Conservation (phyloP, 129 eudicot genomes). For the Flaveria sonorensis region DNA sequence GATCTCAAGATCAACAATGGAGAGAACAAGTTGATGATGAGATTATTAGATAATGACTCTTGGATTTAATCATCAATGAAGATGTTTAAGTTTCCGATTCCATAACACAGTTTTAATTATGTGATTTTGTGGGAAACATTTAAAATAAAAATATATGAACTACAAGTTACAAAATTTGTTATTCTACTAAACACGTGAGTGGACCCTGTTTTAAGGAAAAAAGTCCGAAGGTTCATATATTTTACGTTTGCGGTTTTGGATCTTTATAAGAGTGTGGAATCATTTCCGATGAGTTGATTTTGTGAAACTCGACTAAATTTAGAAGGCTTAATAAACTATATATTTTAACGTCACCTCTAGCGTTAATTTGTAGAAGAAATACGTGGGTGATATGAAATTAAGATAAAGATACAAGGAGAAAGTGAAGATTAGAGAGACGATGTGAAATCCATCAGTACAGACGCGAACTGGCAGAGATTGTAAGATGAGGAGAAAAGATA, state of each 20-base stretch:
- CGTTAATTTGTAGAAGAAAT: no score
- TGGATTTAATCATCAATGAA: neutral
- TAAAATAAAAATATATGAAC: no score
- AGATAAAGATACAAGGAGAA: no score
- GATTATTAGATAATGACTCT: neutral
- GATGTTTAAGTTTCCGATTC: slow-evolving; percentile 1
- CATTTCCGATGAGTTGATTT: neutral
- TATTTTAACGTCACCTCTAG: no score
- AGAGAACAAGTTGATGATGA: neutral
- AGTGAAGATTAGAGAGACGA: no score
- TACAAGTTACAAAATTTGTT: neutral
- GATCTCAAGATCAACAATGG: slow-evolving; percentile 31
- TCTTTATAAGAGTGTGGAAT: neutral
- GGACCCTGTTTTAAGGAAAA: neutral
- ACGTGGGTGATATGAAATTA: no score
- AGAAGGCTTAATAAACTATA: no score
- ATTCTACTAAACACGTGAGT: neutral
- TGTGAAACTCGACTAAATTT: no score
- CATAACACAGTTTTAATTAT: slow-evolving; percentile 30
- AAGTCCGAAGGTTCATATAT: neutral
- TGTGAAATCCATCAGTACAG: no score
- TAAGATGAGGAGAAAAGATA: no score
- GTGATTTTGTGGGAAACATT: neutral
- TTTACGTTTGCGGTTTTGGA: neutral
- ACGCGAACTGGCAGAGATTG: no score